Evolutionary conservation across 2,329 filamentous ascomycete species (phyloP), one percentile per base, ranked within the genome.

Genomic region (Aotearoamyces nothofagi): DNA sequence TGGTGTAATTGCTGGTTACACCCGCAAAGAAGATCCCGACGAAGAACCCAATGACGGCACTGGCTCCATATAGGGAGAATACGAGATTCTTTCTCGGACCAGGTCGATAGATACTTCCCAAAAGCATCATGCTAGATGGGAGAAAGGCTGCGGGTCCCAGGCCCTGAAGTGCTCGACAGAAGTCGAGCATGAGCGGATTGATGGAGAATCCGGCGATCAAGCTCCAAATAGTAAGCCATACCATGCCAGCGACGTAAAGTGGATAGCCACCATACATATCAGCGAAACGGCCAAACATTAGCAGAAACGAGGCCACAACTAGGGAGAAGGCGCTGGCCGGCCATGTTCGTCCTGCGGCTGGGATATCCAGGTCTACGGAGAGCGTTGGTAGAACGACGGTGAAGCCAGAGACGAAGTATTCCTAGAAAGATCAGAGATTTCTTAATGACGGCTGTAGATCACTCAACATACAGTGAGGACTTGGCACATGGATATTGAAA

Each of bases 361-460:
- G 68, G 22, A 90, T 83, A 22, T 69, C 31, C 4, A 90, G 60
- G 1, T 69, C 61, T 8, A 51, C 45, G 8, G 69, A 58, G 3
- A 90, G 50, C 0, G 68, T 69, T 1, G 81, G 80, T 0, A 86
- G 52, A 15, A 87, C 66, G 39, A 78, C 76, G 34, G 66, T 67
- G 49, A 86, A 90, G 17, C 82, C 82, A 26, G 74, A 78, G 28
- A 87, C 62, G 37, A 69, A 71, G 43, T 69, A 77, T 50, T 77
- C 72, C 57, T 64, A 34, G 6, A n/a, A n/a, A 31, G 23, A 15
- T n/a, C n/a, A n/a, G n/a, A n/a, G n/a, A n/a, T n/a, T n/a, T n/a
- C n/a, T n/a, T n/a, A n/a, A n/a, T n/a, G n/a, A n/a, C n/a, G n/a
- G n/a, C n/a, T n/a, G n/a, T n/a, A n/a, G n/a, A n/a, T n/a, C n/a